These are phyloP conservation scores for Beauveria asiatica DNA, from an alignment of 2,329 filamentous ascomycete genomes.

Conservation along the genomic window DNA sequence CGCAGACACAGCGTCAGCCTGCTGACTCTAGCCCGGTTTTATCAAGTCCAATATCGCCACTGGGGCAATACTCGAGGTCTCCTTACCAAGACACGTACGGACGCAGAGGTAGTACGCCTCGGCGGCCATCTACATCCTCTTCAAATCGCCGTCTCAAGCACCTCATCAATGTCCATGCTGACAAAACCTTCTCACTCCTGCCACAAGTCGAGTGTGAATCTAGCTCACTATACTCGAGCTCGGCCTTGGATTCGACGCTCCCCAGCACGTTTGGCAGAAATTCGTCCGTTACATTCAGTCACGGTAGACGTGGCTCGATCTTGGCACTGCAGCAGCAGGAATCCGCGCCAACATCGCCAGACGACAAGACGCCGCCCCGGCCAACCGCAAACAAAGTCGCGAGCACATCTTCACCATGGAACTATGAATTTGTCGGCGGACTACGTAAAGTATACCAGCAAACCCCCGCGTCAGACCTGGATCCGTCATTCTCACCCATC, in stretches of 20 bases:
- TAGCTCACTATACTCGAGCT: constrained; percentile 25
- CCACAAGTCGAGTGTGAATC: constrained; percentile 25
- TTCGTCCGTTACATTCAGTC: constrained; percentile 36
- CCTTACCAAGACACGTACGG: background rate
- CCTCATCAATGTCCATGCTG: constrained; percentile 42
- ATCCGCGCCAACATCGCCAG: constrained; percentile 16
- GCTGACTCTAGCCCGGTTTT: background rate
- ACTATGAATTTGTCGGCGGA: constrained; percentile 46
- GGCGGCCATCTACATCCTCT: constrained; percentile 19
- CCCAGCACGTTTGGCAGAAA: constrained; percentile 40
- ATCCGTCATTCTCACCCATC: background rate
- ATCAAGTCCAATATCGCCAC: constrained; percentile 1
- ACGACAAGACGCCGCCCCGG: background rate
- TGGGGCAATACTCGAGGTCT: background rate
- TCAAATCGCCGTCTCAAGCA: constrained; percentile 22
- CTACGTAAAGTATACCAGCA: constrained; percentile 42
- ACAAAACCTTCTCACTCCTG: constrained; percentile 51
- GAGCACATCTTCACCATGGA: constrained; percentile 36
- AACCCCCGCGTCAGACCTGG: constrained; percentile 19
- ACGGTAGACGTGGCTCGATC: constrained; percentile 40
- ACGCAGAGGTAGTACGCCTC: constrained; percentile 12
- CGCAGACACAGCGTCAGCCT: background rate
- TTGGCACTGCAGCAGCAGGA: constrained; percentile 39
- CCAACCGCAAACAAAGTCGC: background rate
- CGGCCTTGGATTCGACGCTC: constrained; percentile 37